Percentiles rank a stretch among this genome's conserved stretches.
phyloP scores from a whole-genome alignment of 2,329 filamentous ascomycete species.

The Colletotrichum zoysiae region DNA sequence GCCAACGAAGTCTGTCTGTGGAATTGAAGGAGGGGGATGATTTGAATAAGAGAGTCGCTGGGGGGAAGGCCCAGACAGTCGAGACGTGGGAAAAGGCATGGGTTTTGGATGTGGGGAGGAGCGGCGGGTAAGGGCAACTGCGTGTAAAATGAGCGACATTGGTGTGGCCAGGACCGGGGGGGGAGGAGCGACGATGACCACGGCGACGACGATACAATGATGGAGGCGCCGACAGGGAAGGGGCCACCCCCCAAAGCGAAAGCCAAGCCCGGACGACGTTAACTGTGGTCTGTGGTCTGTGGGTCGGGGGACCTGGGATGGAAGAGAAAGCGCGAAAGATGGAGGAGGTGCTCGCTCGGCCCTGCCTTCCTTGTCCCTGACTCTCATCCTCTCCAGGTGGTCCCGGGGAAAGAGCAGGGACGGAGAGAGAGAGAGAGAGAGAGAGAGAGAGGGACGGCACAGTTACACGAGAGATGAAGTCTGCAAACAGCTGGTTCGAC shows the following conservation, averaged over 20 bases:
- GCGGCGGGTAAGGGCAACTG: constrained; percentile 16
- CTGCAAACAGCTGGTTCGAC: constrained; percentile 1
- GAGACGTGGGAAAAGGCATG: constrained; percentile 20
- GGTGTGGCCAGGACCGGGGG: background rate
- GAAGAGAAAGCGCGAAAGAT: constrained; percentile 1
- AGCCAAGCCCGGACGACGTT: constrained; percentile 28
- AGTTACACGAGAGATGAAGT: constrained; percentile 19
- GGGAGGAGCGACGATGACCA: background rate
- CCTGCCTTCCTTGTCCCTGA: constrained; percentile 27
- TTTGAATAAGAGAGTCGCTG: constrained; percentile 39
- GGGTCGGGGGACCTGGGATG: background rate
- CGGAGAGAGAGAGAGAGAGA: background rate
- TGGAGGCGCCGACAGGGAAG: constrained; percentile 32
- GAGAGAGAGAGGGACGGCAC: background rate
- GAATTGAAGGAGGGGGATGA: constrained; percentile 31
- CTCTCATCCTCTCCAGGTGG: constrained; percentile 1
- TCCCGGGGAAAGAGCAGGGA: constrained; percentile 2
- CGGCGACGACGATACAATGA: constrained; percentile 14
- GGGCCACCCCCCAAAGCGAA: constrained; percentile 12
- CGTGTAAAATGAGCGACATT: constrained; percentile 19
- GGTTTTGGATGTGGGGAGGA: constrained; percentile 38
- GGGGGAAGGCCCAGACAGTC: background rate
- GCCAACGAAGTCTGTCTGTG: constrained; percentile 68
- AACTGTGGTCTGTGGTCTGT: constrained; percentile 24
- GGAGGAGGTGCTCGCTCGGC: constrained; percentile 33